These are phyloP conservation scores for Camelina neglecta DNA, from an alignment of 345 rosid species.

Conservation along the genomic window DNA sequence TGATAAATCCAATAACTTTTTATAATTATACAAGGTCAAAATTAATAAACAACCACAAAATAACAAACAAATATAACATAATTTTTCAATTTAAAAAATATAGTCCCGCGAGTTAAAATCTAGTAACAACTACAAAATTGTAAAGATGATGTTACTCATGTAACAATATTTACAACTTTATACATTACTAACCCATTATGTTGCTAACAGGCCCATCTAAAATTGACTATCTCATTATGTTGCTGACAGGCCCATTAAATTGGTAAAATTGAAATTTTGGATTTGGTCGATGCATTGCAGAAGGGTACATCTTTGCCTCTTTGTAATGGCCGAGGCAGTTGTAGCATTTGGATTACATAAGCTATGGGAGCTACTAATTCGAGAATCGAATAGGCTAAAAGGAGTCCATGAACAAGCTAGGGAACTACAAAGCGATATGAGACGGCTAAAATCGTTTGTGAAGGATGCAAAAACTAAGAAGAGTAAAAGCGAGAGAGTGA, in stretches of 20 bases:
- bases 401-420: not conserved
- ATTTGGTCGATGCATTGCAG: not conserved
- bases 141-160: too few relatives aligned
- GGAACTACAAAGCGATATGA: not conserved
- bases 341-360: slow-evolving; percentile 3
- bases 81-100: too few relatives aligned
- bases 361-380: not conserved
- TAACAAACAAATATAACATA: too few relatives aligned
- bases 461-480: slow-evolving; percentile 12
- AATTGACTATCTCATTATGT: not conserved
- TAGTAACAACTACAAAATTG: too few relatives aligned
- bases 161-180: too few relatives aligned
- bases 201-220: not conserved
- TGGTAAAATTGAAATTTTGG: not conserved
- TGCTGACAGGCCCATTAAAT: not conserved
- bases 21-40: too few relatives aligned
- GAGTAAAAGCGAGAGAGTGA: not conserved
- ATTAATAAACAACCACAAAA: too few relatives aligned
- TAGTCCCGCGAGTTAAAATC: too few relatives aligned
- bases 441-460: slow-evolving; percentile 8
- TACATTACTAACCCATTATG: not conserved
- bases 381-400: not conserved
- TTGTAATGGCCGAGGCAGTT: not conserved
- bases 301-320: too few relatives aligned
- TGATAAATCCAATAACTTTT: too few relatives aligned